Evolutionary conservation across 2,329 filamentous ascomycete species (phyloP).

Genomic region (Sarocladiaceae sp.): DNA sequence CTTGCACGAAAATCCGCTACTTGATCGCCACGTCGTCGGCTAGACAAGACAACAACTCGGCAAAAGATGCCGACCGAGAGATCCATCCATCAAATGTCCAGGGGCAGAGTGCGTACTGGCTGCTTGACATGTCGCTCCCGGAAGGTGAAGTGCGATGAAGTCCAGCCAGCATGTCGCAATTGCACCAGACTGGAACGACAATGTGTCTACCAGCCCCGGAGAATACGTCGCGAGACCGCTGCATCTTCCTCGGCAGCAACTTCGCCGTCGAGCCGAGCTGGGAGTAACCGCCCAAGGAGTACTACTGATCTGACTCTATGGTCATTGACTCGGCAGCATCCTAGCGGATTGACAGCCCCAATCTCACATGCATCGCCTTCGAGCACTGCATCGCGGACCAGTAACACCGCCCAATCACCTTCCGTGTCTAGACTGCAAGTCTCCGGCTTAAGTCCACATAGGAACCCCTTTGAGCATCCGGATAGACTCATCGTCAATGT

Average conservation of each 20-base stretch:
- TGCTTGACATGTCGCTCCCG: slow-evolving; percentile 34
- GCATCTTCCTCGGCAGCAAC: background rate
- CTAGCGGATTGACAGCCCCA: background rate
- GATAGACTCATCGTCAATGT: slow-evolving; percentile 6
- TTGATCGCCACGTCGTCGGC: background rate
- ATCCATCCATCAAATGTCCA: background rate
- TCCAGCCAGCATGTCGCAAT: slow-evolving; percentile 10
- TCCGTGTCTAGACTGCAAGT: background rate
- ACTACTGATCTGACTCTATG: background rate
- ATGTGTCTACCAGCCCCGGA: slow-evolving; percentile 11
- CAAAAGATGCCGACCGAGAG: background rate
- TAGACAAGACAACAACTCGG: background rate
- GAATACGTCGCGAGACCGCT: background rate
- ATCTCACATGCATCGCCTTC: background rate
- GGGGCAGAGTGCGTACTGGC: slow-evolving; percentile 18
- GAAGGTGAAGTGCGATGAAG: slow-evolving; percentile 36
- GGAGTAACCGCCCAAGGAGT: background rate
- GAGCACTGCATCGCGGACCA: background rate
- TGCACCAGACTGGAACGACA: slow-evolving; percentile 9
- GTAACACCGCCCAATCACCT: background rate
- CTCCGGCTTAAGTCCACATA: background rate
- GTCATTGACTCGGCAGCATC: background rate
- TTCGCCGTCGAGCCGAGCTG: background rate
- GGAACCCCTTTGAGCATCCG: background rate
- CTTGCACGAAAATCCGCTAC: background rate